A percentile compares a stretch with the other conserved stretches of the same genome.
phyloP scores from a whole-genome alignment of 192 early-diverging fungal genomes.

The Neocallimastix lanati region DNA sequence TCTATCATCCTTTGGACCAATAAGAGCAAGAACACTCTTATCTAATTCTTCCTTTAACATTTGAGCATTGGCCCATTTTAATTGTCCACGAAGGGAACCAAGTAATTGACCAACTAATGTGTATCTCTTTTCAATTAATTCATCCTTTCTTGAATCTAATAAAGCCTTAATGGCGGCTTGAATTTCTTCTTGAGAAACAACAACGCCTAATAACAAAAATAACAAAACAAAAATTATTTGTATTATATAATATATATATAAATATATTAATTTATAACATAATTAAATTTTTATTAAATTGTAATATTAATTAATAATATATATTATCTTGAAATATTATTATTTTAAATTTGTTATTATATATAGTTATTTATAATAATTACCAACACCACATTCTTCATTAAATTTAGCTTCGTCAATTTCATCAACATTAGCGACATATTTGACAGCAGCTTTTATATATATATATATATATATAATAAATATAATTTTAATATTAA shows the following conservation, averaged over 20 bases:
- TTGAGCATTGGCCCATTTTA: conserved; percentile 81
- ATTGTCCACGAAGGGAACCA: conserved; percentile 28
- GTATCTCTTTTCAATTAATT: conserved; percentile 69
- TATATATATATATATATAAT: no score
- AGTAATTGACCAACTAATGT: conserved; percentile 57
- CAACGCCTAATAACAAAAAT: conserved; percentile 67
- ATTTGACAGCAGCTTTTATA: conserved; percentile 83
- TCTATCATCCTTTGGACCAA: conserved; percentile 97
- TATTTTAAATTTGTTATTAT: no score
- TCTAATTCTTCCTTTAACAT: conserved; percentile 79
- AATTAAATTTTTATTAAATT: no score
- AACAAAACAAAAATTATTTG: not conserved
- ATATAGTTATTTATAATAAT: no score
- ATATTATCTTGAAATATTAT: no score
- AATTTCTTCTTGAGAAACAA: conserved; percentile 63
- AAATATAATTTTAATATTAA: no score
- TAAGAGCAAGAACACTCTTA: conserved; percentile 53
- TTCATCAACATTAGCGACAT: conserved; percentile 15
- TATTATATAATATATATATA: no score
- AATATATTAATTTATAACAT: no score
- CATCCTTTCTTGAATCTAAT: conserved; percentile 45
- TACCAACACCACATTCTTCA: conserved; percentile 81
- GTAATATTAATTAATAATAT: no score
- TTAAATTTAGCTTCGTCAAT: conserved; percentile 60
- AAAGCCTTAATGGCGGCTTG: conserved; percentile 34